phyloP scores from a whole-genome alignment of 164 flowering plant genomes.

The Litsea cubeba region DNA sequence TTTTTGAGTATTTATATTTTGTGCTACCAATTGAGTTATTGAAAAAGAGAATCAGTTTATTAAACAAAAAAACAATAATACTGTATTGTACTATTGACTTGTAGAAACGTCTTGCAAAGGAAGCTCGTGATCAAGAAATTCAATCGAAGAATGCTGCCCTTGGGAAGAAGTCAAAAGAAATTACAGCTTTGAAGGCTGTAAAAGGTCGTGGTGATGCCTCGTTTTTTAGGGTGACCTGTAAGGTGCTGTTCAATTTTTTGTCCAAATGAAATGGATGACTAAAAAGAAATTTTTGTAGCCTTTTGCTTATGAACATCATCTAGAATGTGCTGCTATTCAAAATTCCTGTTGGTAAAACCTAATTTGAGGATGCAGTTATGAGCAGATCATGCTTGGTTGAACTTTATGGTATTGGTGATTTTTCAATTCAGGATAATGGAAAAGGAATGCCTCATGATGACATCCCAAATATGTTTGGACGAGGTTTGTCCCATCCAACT shows the following conservation, averaged over 20 bases:
- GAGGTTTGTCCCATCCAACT: slow-evolving; percentile 48
- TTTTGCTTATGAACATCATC: too few species aligned
- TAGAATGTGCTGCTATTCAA: too few species aligned
- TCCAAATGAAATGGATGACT: background rate
- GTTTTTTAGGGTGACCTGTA: slow-evolving; percentile 90
- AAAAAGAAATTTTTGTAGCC: background rate
- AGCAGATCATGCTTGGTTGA: background rate
- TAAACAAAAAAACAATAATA: background rate
- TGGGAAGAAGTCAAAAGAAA: slow-evolving; percentile 83
- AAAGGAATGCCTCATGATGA: slow-evolving; percentile 99
- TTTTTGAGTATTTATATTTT: background rate
- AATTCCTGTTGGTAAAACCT: background rate
- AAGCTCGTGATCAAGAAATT: slow-evolving; percentile 78
- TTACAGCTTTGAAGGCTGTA: slow-evolving; percentile 45
- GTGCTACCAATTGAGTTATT: background rate
- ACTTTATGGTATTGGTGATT: background rate
- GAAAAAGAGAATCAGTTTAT: background rate
- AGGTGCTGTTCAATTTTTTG: slow-evolving; percentile 44
- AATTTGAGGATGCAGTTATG: background rate
- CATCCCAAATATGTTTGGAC: slow-evolving; percentile 98
- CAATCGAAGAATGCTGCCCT: slow-evolving; percentile 76
- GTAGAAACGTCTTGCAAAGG: slow-evolving; percentile 93
- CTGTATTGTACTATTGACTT: background rate
- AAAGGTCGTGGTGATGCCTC: slow-evolving; percentile 93
- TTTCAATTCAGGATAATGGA: slow-evolving; percentile 80